Base-by-base conservation (phyloP, 768 basidiomycete species). In the Naematelia encephala region DNA sequence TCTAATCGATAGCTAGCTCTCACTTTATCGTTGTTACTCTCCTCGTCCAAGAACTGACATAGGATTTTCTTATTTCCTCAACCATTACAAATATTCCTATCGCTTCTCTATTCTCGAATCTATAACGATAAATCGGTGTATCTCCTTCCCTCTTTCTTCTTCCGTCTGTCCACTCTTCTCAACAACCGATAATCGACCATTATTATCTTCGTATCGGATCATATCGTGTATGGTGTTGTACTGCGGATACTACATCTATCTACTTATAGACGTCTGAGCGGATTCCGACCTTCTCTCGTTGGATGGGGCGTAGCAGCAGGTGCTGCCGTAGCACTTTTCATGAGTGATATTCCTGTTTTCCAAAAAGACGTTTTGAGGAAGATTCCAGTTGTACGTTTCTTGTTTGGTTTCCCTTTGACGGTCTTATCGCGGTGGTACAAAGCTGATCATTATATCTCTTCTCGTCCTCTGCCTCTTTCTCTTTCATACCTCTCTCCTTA, bases 331-430 rank as follows among this genome's bases (percentile, higher is more conserved):
- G 64, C 69, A 16, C 62, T 75, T 16, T 73, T 72, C 60, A 57
- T 73, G 47, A 61, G 61, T 54, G 63, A 63, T 43, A 68, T 75
- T 16, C 74, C 74, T 22, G 56, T 75, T 25, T 75, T 66, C 68
- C 60, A 71, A 60, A 69, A 70, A 53, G 74, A 75, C 59, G 68
- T 75, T 16, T 56, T 75, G 62, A 67, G 64, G 54, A 69, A 69
- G 64, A 62, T 75, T 51, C 74, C 74, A 10, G 55, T 64, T 34
- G 73, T 75, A 58, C 68, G 68, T 62, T 26, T 5, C 13, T 30
- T 11, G 39, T 19, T n/a, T 25, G 8, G 46, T 25, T 11, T 47
- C 46, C 19, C 46, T 11, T 21, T n/a, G 10, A n/a, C 16, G 46
- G 46, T 19, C 5, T 47, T 25, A 19, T 47, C 46, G 5, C 23